Percentiles rank a stretch among this genome's conserved stretches.
Evolutionary conservation across 192 early-diverging fungal genomes (phyloP).

Genomic region (Obelidium mucronatum): DNA sequence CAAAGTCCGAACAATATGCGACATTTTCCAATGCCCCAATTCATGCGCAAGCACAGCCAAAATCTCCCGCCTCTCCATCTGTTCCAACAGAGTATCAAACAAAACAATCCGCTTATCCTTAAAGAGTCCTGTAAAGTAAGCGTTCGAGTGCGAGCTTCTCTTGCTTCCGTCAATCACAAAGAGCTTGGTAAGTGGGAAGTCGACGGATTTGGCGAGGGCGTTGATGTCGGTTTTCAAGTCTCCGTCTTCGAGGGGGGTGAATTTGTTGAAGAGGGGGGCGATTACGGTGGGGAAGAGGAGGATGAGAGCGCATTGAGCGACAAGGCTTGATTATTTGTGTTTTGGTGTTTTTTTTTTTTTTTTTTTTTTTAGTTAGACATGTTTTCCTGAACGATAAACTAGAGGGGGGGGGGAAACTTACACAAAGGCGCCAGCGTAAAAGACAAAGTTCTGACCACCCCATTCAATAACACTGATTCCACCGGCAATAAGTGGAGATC

Average conservation of each 20-base stretch:
- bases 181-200: constrained; percentile 92
- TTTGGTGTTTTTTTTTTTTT: too few species aligned
- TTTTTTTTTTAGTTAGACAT: too few species aligned
- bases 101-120: constrained; percentile 96
- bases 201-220: constrained; percentile 76
- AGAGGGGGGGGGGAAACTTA: too few species aligned
- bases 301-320: constrained; percentile 55
- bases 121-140: constrained; percentile 96
- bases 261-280: constrained; percentile 98
- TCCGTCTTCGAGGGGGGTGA: constrained; percentile 85
- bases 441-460: constrained; percentile 83
- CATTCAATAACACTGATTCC: constrained; percentile 78
- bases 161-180: constrained; percentile 94
- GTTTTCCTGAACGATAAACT: not conserved
- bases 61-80: constrained; percentile 86
- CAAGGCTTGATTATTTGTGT: not conserved
- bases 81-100: constrained; percentile 91
- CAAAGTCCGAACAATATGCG: constrained; percentile 83
- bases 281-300: constrained; percentile 92
- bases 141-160: constrained; percentile 91
- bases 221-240: constrained; percentile 85
- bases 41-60: constrained; percentile 95
- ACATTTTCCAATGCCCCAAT: constrained; percentile 93
- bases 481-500: constrained; percentile 77
- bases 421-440: constrained; percentile 93